phyloP scores from a whole-genome alignment of 2,329 filamentous ascomycete species.

The Cytospora piceae region DNA sequence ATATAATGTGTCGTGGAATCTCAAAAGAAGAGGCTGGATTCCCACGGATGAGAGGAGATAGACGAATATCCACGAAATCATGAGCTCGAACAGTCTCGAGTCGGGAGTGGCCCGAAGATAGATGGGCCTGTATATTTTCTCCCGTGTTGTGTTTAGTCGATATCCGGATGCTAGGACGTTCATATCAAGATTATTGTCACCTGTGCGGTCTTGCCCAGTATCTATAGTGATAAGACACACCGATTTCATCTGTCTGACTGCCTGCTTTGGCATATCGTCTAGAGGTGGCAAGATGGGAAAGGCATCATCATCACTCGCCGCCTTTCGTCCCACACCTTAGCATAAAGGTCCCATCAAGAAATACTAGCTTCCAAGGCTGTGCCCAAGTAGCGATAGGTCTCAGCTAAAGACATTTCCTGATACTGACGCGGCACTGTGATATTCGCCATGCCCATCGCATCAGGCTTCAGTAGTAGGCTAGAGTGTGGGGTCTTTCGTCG shows the following conservation, averaged over 20 bases:
- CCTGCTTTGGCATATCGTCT: background rate
- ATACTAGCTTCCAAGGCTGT: background rate
- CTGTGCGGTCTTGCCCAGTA: too few species aligned
- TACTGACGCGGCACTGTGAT: too few species aligned
- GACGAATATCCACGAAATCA: background rate
- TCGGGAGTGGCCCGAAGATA: background rate
- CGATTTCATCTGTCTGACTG: background rate
- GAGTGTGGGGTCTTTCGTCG: too few species aligned
- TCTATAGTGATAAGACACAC: too few species aligned
- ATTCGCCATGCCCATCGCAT: too few species aligned
- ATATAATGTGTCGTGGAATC: background rate
- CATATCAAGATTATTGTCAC: background rate
- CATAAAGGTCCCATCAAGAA: background rate
- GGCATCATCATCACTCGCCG: background rate
- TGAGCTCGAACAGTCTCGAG: background rate
- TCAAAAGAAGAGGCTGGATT: background rate
- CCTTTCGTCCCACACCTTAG: background rate
- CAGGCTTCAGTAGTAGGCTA: too few species aligned
- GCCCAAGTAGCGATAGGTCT: too few species aligned
- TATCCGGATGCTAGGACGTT: background rate
- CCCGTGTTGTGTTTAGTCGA: background rate
- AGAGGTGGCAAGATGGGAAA: too few species aligned
- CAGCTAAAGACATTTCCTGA: too few species aligned
- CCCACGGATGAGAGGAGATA: background rate
- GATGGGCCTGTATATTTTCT: background rate